Base-by-base conservation (phyloP, 2,329 filamentous ascomycete genomes). In the Tolypocladium amazonense region DNA sequence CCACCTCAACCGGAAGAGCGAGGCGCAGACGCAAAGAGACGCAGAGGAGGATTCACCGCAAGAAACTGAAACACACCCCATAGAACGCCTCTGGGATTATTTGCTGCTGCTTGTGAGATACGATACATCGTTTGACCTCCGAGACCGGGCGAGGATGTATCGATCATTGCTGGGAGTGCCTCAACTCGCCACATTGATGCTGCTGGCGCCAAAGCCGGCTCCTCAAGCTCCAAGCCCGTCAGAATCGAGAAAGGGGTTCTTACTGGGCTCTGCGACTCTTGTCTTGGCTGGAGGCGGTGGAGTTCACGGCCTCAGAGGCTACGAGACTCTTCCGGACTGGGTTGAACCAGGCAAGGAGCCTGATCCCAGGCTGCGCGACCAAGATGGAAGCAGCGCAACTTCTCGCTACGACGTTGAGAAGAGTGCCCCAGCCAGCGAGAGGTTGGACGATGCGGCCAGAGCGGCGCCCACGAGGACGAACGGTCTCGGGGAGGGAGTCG, bases 51-150 rank as follows among this genome's bases (percentile, higher is more conserved):
- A 72, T 55, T 52, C 67, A 1, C 63, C 68, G 0, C 60, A 71
- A 25, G 73, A 75, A 14, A 62, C 69, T 1, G 69, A 75, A 56
- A 64, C 69, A 6, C 87, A 96, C 66, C 84, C 88, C 0, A 87
- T 96, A 58, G 83, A 85, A 37, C 80, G 86, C 3, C 78, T 99
- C 1, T 99, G 92, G 87, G 84, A 88, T 37, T 96, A 99, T 67
- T 84, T 90, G 27, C 80, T 96, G 35, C 82, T 93, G 1, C 83
- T 99, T 1, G 90, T 90, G 38, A 86, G 94, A 62, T 99, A 97
- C 72, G 94, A 97, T 68, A 90, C 88, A 0, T 97, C 92, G 0
- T 99, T 96, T 73, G 92, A 97, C 69, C 84, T 99, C 3, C 90
- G 94, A 64, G 94, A 97, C 71, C 88, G 94, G 30, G 87, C 92